These are phyloP conservation scores for Boletus vinaceobasis DNA, from an alignment of 768 basidiomycete genomes.

Conservation along the genomic window DNA sequence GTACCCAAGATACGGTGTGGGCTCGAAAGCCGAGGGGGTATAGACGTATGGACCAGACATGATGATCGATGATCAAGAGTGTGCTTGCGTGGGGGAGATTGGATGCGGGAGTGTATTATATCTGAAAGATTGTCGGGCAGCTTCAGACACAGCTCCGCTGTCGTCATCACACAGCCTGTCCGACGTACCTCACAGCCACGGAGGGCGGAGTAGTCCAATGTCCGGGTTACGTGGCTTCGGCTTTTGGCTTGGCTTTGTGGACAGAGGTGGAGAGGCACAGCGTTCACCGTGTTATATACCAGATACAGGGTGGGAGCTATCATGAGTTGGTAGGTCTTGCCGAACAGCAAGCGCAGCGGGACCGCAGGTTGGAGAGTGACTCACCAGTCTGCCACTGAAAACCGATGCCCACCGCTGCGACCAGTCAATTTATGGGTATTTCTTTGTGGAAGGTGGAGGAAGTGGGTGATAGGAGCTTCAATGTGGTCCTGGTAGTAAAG, in stretches of 20 bases:
- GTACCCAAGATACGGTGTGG: slow-evolving; percentile 34
- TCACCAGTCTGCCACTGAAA: not conserved
- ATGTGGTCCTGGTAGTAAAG: not conserved
- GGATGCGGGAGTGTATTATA: slow-evolving; percentile 6
- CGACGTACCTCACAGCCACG: slow-evolving; percentile 20
- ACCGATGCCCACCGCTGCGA: not conserved
- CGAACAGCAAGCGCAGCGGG: not conserved
- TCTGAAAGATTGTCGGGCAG: slow-evolving; percentile 15
- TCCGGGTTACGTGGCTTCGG: not conserved
- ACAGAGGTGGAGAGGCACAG: not conserved
- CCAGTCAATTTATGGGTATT: not conserved
- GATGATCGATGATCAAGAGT: slow-evolving; percentile 3
- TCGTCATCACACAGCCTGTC: slow-evolving; percentile 12
- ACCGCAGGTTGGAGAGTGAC: not conserved
- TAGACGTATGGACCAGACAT: slow-evolving; percentile 46
- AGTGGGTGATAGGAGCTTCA: no score
- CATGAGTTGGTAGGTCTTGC: not conserved
- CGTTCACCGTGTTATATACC: not conserved
- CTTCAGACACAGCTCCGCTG: slow-evolving; percentile 11
- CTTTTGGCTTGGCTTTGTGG: not conserved
- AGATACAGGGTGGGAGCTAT: not conserved
- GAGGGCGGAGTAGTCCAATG: not conserved
- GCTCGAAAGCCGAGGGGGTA: slow-evolving; percentile 34
- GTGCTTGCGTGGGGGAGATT: not conserved
- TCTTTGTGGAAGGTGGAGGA: not conserved